phyloP scores from a whole-genome alignment of 768 basidiomycete species.

The Suillus sp. region DNA sequence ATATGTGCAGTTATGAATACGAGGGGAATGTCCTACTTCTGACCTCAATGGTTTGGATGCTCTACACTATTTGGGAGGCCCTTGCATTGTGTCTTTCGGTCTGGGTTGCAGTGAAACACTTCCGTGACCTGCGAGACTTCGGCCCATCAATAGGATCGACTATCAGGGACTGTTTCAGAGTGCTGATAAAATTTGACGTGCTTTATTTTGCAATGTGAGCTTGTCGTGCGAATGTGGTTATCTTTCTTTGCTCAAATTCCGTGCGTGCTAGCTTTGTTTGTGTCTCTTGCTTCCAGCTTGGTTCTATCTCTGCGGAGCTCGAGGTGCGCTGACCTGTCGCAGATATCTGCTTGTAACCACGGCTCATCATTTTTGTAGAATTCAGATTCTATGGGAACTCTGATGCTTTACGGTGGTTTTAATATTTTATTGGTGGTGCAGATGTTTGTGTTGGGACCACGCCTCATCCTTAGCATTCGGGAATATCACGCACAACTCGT shows the following conservation, averaged over 20 bases:
- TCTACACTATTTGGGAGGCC: neutral
- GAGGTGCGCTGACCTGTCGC: neutral
- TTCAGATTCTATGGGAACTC: too few species aligned
- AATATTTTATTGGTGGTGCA: neutral
- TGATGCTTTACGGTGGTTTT: too few species aligned
- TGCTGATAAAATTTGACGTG: neutral
- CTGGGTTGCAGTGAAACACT: neutral
- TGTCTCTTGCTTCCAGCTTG: neutral
- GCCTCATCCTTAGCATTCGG: neutral
- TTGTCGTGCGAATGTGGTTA: neutral
- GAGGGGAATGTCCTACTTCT: neutral
- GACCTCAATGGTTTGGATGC: neutral
- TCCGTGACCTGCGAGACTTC: neutral
- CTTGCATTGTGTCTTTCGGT: neutral
- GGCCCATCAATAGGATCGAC: neutral
- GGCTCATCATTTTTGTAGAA: neutral
- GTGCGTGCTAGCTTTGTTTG: neutral
- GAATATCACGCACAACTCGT: neutral
- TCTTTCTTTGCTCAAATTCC: neutral
- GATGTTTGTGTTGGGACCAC: neutral
- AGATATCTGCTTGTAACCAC: neutral
- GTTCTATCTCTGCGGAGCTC: rapidly evolving
- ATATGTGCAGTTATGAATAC: neutral
- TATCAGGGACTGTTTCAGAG: neutral
- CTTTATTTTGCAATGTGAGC: neutral